Percentiles rank a stretch among this genome's conserved stretches.
Conservation (phyloP, 495 filamentous ascomycete species). For the Lasiosphaeriaceae sp. region DNA sequence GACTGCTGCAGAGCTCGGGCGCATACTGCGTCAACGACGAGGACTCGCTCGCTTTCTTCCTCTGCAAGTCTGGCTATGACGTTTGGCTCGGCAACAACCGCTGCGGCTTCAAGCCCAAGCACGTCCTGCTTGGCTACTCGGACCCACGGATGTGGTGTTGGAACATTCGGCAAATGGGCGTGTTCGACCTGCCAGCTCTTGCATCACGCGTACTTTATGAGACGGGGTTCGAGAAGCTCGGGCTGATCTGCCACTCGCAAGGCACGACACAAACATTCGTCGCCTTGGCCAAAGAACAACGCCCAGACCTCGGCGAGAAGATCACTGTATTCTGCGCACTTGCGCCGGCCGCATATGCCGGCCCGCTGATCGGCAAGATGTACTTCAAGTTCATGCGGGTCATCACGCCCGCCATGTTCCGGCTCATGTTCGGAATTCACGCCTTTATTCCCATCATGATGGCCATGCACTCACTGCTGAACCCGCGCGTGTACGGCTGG, state of each 20-base stretch:
- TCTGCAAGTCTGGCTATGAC: slow-evolving; percentile 91
- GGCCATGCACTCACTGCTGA: slow-evolving; percentile 65
- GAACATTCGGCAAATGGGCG: slow-evolving; percentile 94
- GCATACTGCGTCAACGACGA: slow-evolving; percentile 91
- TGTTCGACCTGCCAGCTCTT: slow-evolving; percentile 86
- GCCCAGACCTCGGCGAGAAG: slow-evolving; percentile 78
- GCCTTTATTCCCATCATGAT: slow-evolving; percentile 96
- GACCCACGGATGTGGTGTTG: slow-evolving; percentile 97
- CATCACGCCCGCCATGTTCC: slow-evolving; percentile 72
- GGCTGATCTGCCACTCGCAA: slow-evolving; percentile 83
- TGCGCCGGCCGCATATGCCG: slow-evolving; percentile 88
- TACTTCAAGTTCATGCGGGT: slow-evolving; percentile 91
- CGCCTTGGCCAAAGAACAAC: slow-evolving; percentile 86
- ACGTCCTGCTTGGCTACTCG: slow-evolving; percentile 61
- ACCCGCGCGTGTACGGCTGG: slow-evolving; percentile 68
- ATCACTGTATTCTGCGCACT: slow-evolving; percentile 92
- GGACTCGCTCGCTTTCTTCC: slow-evolving; percentile 82
- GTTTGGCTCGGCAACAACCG: slow-evolving; percentile 96
- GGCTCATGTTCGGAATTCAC: slow-evolving; percentile 85
- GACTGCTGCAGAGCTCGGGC: slow-evolving; percentile 80
- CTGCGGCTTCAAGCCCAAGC: slow-evolving; percentile 77
- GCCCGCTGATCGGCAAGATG: slow-evolving; percentile 76
- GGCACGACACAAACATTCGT: slow-evolving; percentile 89
- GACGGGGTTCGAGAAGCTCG: slow-evolving; percentile 80
- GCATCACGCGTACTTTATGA: slow-evolving; percentile 76